Base-by-base conservation (phyloP, 805 yeast genomes). In the Barnettozyma populi region DNA sequence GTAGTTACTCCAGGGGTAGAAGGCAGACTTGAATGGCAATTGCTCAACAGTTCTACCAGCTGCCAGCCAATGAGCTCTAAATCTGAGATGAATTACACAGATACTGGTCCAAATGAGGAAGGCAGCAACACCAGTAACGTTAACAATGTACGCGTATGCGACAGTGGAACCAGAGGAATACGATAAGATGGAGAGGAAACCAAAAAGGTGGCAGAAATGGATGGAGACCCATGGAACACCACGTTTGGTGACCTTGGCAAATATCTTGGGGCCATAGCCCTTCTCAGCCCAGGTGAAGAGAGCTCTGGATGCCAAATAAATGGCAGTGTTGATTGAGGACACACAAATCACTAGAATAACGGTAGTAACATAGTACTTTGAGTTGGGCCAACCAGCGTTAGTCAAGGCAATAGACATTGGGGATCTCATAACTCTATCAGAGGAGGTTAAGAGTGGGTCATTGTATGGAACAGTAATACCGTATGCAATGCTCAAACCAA, bases 51-150 rank as follows among this genome's bases (percentile, higher is more conserved):
- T 68, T 46, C 82, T 78, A 44, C 82, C 81, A 61, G 89, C 78
- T 23, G 70, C 62, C 52, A 73, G 71, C 60, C 86, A 70, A 13
- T 84, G 82, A 29, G 66, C 62, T 82, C 85, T 84, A 65, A 84
- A 85, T 62, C 88, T 72, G 47, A 82, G 64, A 65, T 84, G 90
- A 7, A 82, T 69, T 31, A 75, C 64, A 27, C 81, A 72, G 51
- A 84, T 82, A 59, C 78, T 74, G 27, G 79, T 74, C 90, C 90
- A 83, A 21, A 86, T 73, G 51, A 84, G 79, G 55, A 84, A 76
- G 38, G 90, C 90, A 11, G 88, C 81, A 41, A 84, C 84, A 41
- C 86, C 86, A 14, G 86, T 75, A 54, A 85, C 83, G 61, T 81
- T 83, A 54, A 84, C 70, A 48, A 85, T 72, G 87, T 90, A 85